These are phyloP conservation scores for Cordyceps pruinosa DNA, from an alignment of 2,329 filamentous ascomycete species.

Conservation along the genomic window DNA sequence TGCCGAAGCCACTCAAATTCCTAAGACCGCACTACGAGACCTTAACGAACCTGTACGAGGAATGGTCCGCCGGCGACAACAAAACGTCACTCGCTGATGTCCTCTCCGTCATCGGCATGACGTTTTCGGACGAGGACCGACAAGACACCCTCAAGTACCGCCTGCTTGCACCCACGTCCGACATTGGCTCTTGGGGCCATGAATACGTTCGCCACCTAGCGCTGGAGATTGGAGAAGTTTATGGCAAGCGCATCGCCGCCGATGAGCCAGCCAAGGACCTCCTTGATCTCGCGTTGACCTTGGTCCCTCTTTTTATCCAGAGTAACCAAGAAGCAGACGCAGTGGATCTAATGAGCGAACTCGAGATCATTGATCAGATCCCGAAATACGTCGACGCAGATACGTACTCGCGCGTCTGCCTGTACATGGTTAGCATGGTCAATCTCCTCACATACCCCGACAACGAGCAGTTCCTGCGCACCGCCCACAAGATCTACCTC, in stretches of 20 bases:
- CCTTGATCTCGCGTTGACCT: slow-evolving; percentile 70
- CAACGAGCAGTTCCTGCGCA: slow-evolving; percentile 89
- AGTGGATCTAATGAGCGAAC: slow-evolving; percentile 91
- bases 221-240: slow-evolving; percentile 91
- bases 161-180: slow-evolving; percentile 78
- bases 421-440: slow-evolving; percentile 99
- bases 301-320: slow-evolving; percentile 92
- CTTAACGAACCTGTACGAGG: slow-evolving; percentile 78
- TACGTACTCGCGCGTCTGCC: slow-evolving; percentile 84
- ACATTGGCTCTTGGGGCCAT: slow-evolving; percentile 96
- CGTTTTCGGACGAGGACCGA: slow-evolving; percentile 91
- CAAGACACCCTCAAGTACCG: slow-evolving; percentile 96
- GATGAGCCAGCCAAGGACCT: slow-evolving; percentile 81
- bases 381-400: slow-evolving; percentile 86
- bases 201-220: slow-evolving; percentile 96
- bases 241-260: slow-evolving; percentile 75
- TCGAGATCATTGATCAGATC: slow-evolving; percentile 93
- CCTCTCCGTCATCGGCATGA: slow-evolving; percentile 96
- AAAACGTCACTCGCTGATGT: slow-evolving; percentile 92
- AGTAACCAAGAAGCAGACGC: slow-evolving; percentile 98
- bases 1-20: slow-evolving; percentile 97
- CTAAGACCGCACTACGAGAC: slow-evolving; percentile 92
- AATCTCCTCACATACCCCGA: slow-evolving; percentile 95
- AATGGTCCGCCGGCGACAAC: slow-evolving; percentile 77
- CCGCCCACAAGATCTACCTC: slow-evolving; percentile 89